phyloP scores from a whole-genome alignment of 139 green algal genomes.

The Asterochloris sp. region DNA sequence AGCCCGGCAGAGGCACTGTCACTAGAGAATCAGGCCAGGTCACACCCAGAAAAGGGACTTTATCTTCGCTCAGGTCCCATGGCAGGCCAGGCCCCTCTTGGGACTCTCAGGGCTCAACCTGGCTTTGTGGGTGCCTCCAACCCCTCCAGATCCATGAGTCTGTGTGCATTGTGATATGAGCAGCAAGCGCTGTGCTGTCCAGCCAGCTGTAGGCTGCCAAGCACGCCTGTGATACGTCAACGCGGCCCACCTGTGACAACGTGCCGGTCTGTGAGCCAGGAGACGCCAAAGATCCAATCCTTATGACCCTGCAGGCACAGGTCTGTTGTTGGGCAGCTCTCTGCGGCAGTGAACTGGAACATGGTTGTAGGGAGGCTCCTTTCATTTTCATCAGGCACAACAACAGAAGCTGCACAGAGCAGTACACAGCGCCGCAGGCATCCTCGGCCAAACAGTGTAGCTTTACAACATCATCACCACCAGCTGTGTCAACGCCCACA shows the following conservation, averaged over 20 bases:
- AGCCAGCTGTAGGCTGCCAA: neutral
- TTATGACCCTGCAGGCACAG: constrained; percentile 41
- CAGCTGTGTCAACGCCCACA: neutral
- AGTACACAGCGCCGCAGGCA: neutral
- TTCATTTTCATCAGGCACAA: neutral
- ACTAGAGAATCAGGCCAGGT: too few relatives aligned
- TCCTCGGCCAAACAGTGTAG: neutral
- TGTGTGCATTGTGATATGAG: neutral
- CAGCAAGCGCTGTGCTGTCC: neutral
- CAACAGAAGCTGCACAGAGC: neutral
- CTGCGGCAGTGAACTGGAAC: neutral
- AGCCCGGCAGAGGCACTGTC: too few relatives aligned
- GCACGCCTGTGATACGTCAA: neutral
- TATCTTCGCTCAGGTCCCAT: too few relatives aligned
- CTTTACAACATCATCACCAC: neutral
- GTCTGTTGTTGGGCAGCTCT: neutral
- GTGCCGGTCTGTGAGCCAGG: constrained; percentile 57
- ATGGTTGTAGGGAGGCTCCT: neutral
- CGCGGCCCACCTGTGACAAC: constrained; percentile 41
- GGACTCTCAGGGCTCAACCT: too few relatives aligned
- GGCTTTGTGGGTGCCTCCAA: too few relatives aligned
- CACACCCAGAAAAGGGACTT: too few relatives aligned
- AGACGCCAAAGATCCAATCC: constrained; percentile 73
- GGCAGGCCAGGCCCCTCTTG: too few relatives aligned
- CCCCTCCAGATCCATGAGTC: neutral